Evolutionary conservation across 1,284 basidiomycete genomes (phyloP).

Genomic region (Irpex lacteus): DNA sequence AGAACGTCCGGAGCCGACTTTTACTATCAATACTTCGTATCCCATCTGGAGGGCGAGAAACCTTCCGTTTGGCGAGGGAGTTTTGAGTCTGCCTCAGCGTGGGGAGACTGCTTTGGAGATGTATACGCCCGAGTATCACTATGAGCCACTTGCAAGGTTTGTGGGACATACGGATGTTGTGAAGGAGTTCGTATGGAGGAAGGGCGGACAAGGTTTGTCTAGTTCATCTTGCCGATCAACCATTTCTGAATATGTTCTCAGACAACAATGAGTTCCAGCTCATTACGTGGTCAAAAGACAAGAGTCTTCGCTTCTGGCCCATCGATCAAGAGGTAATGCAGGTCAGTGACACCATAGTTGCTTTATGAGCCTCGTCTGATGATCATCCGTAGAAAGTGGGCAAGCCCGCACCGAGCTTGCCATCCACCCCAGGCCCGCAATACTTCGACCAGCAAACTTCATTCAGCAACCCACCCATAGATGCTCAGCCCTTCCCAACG

Average conservation of each 20-base stretch:
- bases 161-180: conserved; percentile 92
- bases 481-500: conserved; percentile 30
- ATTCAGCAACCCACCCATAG: conserved; percentile 31
- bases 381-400: conserved; percentile 21
- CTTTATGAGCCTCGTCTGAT: neutral
- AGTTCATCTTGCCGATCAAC: conserved; percentile 21
- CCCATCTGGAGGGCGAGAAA: conserved; percentile 95
- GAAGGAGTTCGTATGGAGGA: conserved; percentile 98
- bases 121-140: conserved; percentile 58
- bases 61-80: conserved; percentile 89
- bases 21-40: conserved; percentile 73
- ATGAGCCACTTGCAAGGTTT: conserved; percentile 70
- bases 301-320: conserved; percentile 91
- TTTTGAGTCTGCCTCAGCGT: conserved; percentile 88
- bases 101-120: conserved; percentile 85
- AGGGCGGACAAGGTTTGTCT: conserved; percentile 49
- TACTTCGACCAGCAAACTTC: conserved; percentile 26
- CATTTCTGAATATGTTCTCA: conserved; percentile 19
- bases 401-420: conserved; percentile 15
- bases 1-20: conserved; percentile 39
- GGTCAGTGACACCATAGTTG: conserved; percentile 32
- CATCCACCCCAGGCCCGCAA: conserved; percentile 3
- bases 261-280: conserved; percentile 84
- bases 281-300: conserved; percentile 97
- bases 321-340: conserved; percentile 71